Percentiles rank a stretch among this genome's conserved stretches.
Evolutionary conservation across 208 protist species (phyloP).

Genomic region (Lotmaria passim): DNA sequence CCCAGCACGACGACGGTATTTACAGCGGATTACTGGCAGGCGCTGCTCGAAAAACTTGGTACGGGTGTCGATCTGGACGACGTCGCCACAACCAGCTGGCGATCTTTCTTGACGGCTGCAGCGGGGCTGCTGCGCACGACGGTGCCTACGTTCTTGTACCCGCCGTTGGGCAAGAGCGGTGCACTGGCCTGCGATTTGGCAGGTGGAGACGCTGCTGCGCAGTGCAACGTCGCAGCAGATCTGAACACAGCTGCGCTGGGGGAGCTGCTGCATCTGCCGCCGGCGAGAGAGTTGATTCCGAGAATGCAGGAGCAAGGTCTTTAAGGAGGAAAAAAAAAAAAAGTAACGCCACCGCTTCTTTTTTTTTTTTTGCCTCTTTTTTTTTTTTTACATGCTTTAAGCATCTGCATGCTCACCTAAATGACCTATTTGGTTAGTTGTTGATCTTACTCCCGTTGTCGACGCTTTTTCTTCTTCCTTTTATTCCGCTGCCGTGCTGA

Average conservation of each 20-base stretch:
- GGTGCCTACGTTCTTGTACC: slow-evolving; percentile 13
- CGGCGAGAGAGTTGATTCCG: neutral
- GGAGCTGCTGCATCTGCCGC: neutral
- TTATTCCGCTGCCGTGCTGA: no score
- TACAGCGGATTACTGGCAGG: slow-evolving; percentile 15
- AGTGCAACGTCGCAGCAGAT: neutral
- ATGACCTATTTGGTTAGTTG: neutral
- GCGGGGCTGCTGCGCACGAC: neutral
- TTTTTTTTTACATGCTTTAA: neutral
- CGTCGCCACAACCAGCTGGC: neutral
- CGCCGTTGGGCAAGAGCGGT: slow-evolving; percentile 5
- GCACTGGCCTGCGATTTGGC: slow-evolving; percentile 20
- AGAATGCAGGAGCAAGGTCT: no score
- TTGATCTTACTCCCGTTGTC: neutral
- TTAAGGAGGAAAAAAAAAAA: neutral
- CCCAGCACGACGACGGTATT: slow-evolving; percentile 26
- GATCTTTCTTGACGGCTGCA: neutral
- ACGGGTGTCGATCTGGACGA: slow-evolving; percentile 13
- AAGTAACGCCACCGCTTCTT: neutral
- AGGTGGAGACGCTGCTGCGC: neutral
- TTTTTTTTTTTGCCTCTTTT: neutral
- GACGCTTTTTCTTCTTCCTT: no score
- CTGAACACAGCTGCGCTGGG: neutral
- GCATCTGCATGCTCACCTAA: no score
- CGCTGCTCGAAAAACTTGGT: neutral